Evolutionary conservation across 495 filamentous ascomycete species (phyloP).

Genomic region (Neurospora pannonica): DNA sequence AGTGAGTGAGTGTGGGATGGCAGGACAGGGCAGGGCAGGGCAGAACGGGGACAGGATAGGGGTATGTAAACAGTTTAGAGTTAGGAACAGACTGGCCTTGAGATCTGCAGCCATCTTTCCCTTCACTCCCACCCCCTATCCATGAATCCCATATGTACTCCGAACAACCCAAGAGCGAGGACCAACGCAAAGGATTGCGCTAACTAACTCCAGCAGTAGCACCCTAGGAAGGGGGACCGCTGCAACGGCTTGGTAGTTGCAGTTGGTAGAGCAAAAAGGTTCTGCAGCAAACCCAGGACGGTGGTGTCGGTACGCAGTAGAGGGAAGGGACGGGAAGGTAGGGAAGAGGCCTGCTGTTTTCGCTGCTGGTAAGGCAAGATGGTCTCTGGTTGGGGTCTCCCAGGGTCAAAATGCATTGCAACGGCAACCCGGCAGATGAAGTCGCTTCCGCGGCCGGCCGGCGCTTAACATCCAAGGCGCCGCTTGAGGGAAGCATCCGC

Average conservation of each 20-base stretch:
- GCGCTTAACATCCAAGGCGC: neutral
- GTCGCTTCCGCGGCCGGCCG: neutral
- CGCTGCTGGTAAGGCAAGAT: neutral
- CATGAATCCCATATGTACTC: neutral
- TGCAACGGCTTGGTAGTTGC: neutral
- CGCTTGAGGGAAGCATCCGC: neutral
- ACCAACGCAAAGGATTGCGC: neutral
- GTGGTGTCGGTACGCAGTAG: neutral
- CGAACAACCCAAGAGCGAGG: neutral
- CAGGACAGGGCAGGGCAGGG: neutral
- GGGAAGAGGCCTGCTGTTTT: neutral
- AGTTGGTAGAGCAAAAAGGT: neutral
- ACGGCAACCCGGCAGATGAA: neutral
- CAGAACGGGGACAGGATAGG: neutral
- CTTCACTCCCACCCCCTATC: neutral
- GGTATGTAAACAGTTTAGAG: neutral
- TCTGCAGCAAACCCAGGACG: neutral
- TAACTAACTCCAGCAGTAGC: neutral
- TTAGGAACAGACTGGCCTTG: neutral
- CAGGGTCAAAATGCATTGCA: neutral
- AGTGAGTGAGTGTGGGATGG: neutral
- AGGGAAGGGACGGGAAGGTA: neutral
- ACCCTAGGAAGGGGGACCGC: neutral
- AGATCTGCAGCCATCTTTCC: neutral
- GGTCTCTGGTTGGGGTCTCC: neutral